Evolutionary conservation across 768 basidiomycete genomes (phyloP).

Genomic region (Rossbeevera mucosa): DNA sequence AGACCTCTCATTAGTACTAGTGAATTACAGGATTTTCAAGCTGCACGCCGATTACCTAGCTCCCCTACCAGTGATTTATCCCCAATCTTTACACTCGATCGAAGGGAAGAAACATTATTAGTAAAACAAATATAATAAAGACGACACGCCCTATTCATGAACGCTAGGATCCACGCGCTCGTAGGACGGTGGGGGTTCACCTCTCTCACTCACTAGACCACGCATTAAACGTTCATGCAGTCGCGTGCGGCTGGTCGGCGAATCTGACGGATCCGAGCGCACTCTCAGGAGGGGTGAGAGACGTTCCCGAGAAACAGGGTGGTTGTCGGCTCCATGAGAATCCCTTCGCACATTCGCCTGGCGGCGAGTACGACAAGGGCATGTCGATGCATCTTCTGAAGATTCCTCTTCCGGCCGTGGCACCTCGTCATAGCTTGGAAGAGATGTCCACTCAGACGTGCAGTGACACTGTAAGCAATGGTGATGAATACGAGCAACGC

Average conservation of each 20-base stretch:
- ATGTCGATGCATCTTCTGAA: constrained; percentile 21
- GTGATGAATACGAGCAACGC: not conserved
- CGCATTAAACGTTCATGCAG: constrained; percentile 79
- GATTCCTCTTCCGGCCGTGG: constrained; percentile 3
- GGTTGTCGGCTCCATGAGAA: not conserved
- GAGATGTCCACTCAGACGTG: constrained; percentile 70
- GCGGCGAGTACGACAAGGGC: constrained; percentile 39
- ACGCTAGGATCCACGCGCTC: not conserved
- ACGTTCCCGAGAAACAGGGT: constrained; percentile 19
- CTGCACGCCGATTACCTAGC: too few species aligned
- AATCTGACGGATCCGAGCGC: constrained; percentile 33
- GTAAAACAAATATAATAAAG: not conserved
- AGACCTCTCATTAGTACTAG: too few species aligned
- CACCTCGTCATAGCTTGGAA: constrained; percentile 66
- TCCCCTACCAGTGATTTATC: too few species aligned
- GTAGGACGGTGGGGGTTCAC: constrained; percentile 73
- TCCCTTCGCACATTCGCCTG: constrained; percentile 11
- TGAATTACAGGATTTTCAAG: too few species aligned
- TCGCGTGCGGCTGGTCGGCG: constrained; percentile 39
- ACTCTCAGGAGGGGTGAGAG: constrained; percentile 31
- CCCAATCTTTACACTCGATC: not conserved
- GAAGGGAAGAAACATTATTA: not conserved
- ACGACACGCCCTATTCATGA: not conserved
- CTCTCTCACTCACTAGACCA: constrained; percentile 75
- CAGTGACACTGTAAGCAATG: constrained; percentile 60